Evolutionary conservation across 2,329 filamentous ascomycete genomes (phyloP), one percentile per base, ranked within the genome.

Genomic region (Penicillium corylophilum): DNA sequence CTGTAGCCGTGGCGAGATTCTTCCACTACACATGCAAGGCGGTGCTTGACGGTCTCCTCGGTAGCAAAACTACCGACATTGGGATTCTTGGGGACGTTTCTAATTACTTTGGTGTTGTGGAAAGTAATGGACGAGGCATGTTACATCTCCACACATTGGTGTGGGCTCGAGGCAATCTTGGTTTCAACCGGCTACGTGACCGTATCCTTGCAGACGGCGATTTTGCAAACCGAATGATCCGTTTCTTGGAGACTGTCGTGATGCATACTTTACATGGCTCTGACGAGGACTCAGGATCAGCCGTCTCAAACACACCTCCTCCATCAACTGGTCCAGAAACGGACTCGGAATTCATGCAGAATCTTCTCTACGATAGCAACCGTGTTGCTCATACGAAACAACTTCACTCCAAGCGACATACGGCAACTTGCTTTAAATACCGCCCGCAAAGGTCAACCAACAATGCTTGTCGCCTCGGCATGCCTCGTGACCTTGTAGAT

Each of bases 361-460:
- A 31, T 10, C 29, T 31, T 4, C 13, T 10, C 29, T 31, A 31
- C 13, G 9, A 31, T 31, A 48, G 44, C 41, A 53, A 56, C 18
- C 12, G 1, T 38, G 29, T 56, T 15, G 48, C 54, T 23, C n/a
- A n/a, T 12, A 31, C 18, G 3, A 54, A 24, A n/a, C 51, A 56
- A 31, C 18, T 53, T 13, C 54, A 56, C 26, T 54, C 54, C 10
- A 46, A 48, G 24, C 28, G 22, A 3, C 54, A 56, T 33, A 23
- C 28, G 5, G 26, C 51, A 26, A 54, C 54, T 12, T 56, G 44
- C 26, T 54, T 56, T 42, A 56, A 56, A 46, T 53, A 56, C 44
- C 42, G 45, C 26, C 16, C 9, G 22, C 22, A 16, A 15, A 23
- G 16, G 2, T 31, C 12, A 23, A 31, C 12, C 29, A 31, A 15